phyloP scores from a whole-genome alignment of 305 asterid species.

The Fraxinus nigra region DNA sequence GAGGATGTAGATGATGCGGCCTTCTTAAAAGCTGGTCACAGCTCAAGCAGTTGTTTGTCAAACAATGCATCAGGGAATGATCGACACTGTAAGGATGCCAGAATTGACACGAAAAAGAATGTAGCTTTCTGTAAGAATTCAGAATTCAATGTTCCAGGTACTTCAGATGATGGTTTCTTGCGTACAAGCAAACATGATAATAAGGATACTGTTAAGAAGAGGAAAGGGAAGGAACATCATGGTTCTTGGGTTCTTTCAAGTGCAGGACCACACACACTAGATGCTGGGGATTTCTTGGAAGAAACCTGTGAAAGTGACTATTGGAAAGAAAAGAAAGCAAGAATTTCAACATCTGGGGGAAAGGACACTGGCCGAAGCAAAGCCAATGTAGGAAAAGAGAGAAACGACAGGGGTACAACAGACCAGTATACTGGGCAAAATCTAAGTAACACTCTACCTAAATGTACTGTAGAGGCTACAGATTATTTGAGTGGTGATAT shows the following conservation, averaged over 20 bases:
- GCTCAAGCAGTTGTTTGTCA: slow-evolving; percentile 44
- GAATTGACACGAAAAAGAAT: slow-evolving; percentile 32
- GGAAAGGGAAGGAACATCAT: slow-evolving; percentile 51
- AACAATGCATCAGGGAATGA: slow-evolving; percentile 47
- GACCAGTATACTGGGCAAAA: slow-evolving; percentile 43
- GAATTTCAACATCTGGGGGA: slow-evolving; percentile 62
- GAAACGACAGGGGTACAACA: slow-evolving; percentile 39
- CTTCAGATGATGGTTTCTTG: slow-evolving; percentile 44
- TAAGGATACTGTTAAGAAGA: slow-evolving; percentile 50
- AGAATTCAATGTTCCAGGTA: slow-evolving; percentile 37
- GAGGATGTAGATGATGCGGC: slow-evolving; percentile 51
- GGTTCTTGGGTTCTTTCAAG: slow-evolving; percentile 23
- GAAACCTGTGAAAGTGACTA: slow-evolving; percentile 47
- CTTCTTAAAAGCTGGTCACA: slow-evolving; percentile 48
- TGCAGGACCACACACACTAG: slow-evolving; percentile 35
- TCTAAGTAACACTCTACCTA: slow-evolving; percentile 34
- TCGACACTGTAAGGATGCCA: slow-evolving; percentile 34
- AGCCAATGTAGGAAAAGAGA: slow-evolving; percentile 34
- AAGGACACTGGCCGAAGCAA: slow-evolving; percentile 45
- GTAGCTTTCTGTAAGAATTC: slow-evolving; percentile 26
- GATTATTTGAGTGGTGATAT: slow-evolving; percentile 58
- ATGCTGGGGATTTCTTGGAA: slow-evolving; percentile 42
- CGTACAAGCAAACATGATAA: slow-evolving; percentile 42
- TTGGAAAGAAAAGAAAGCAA: slow-evolving; percentile 70
- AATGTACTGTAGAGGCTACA: slow-evolving; percentile 30